phyloP scores from a whole-genome alignment of 1,284 basidiomycete genomes.

The Irpex lacteus region DNA sequence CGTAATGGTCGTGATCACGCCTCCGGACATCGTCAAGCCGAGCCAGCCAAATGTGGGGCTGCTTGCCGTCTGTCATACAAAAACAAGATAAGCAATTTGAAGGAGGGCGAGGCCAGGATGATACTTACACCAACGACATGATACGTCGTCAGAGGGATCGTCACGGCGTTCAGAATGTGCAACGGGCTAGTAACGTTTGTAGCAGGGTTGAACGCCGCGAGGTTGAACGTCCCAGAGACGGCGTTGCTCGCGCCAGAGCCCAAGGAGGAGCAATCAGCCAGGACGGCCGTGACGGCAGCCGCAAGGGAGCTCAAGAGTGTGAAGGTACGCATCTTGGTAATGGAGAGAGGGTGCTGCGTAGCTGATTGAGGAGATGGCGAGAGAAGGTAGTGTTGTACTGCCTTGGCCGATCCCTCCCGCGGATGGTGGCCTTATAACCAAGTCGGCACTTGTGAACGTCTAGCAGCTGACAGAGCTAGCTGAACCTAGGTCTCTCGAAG shows the following conservation, averaged over 20 bases:
- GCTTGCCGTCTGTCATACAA: slow-evolving; percentile 2
- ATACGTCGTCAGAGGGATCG: slow-evolving; percentile 6
- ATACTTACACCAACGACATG: slow-evolving; percentile 11
- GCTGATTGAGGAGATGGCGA: too few relatives aligned
- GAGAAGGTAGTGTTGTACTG: too few relatives aligned
- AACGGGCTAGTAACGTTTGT: slow-evolving; percentile 2
- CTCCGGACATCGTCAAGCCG: slow-evolving; percentile 7
- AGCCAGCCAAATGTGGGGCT: not conserved
- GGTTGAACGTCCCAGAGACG: slow-evolving; percentile 8
- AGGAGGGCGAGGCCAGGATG: too few relatives aligned
- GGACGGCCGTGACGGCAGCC: slow-evolving; percentile 1
- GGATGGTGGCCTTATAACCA: not conserved
- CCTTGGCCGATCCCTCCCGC: too few relatives aligned
- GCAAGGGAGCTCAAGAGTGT: slow-evolving; percentile 4
- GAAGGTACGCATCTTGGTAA: not conserved
- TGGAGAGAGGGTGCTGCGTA: too few relatives aligned
- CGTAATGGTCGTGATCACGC: slow-evolving; percentile 7
- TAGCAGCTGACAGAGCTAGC: not conserved
- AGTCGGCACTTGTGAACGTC: not conserved
- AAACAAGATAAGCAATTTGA: not conserved
- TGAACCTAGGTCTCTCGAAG: not conserved
- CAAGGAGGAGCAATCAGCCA: slow-evolving; percentile 9
- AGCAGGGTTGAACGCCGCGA: slow-evolving; percentile 6
- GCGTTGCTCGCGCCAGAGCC: slow-evolving; percentile 10
- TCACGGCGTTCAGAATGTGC: slow-evolving; percentile 4